Evolutionary conservation across 2,329 filamentous ascomycete species (phyloP).

Genomic region (Tothia fuscella): DNA sequence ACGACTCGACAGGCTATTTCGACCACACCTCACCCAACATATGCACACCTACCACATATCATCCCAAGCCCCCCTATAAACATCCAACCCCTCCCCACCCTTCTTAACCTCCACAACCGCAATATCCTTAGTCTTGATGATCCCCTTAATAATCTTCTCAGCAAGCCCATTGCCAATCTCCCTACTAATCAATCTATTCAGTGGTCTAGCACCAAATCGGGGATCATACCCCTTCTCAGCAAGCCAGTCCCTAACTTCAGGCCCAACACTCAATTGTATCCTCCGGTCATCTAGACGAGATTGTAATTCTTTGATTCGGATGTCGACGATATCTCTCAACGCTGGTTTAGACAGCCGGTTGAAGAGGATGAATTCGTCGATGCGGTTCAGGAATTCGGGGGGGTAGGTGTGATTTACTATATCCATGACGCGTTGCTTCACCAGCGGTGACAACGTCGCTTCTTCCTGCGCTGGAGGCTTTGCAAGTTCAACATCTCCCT

Average conservation of each 20-base stretch:
- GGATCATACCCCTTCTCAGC: constrained; percentile 85
- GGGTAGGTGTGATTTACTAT: constrained; percentile 64
- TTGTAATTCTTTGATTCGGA: constrained; percentile 76
- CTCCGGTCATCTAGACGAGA: constrained; percentile 70
- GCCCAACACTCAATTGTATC: constrained; percentile 60
- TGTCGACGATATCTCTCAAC: constrained; percentile 85
- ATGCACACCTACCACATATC: too few relatives aligned
- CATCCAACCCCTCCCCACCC: constrained; percentile 24
- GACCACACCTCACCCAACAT: too few relatives aligned
- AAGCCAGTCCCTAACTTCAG: constrained; percentile 71
- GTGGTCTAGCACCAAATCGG: constrained; percentile 76
- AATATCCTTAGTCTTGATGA: constrained; percentile 62
- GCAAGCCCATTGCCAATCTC: constrained; percentile 83
- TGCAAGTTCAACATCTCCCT: constrained; percentile 48
- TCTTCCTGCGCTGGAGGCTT: constrained; percentile 24
- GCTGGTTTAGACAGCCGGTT: constrained; percentile 69
- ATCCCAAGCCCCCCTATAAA: too few relatives aligned
- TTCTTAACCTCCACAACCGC: constrained; percentile 59
- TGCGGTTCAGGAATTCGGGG: constrained; percentile 91
- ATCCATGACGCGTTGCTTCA: constrained; percentile 77
- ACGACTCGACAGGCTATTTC: too few relatives aligned
- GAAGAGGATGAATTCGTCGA: constrained; percentile 96
- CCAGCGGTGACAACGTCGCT: constrained; percentile 58
- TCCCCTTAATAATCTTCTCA: constrained; percentile 80
- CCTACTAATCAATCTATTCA: constrained; percentile 82